Evolutionary conservation across 805 yeast species (phyloP).

Genomic region (Suhomyces vadensis): DNA sequence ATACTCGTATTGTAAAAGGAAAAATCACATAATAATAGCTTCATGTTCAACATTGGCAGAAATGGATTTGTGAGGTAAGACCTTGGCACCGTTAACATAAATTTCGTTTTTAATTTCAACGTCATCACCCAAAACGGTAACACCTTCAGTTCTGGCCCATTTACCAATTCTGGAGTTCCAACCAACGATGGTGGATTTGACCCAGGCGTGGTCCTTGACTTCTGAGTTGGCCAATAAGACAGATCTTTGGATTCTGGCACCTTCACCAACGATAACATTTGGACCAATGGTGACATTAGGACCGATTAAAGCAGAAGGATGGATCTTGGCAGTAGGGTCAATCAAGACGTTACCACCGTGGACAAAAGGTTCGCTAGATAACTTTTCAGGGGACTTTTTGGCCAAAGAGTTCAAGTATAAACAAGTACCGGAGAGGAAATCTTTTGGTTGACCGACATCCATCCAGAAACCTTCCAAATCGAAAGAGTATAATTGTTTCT

Average conservation of each 20-base stretch:
- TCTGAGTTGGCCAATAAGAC: slow-evolving; percentile 88
- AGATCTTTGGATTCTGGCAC: slow-evolving; percentile 96
- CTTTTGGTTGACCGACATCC: slow-evolving; percentile 99
- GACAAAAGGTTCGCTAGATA: slow-evolving; percentile 69
- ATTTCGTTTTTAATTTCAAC: slow-evolving; percentile 98
- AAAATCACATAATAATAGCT: slow-evolving; percentile 88
- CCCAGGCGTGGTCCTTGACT: slow-evolving; percentile 97
- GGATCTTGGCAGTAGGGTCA: slow-evolving; percentile 93
- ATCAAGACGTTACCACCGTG: slow-evolving; percentile 91
- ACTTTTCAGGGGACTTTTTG: slow-evolving; percentile 71
- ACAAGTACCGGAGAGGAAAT: slow-evolving; percentile 94
- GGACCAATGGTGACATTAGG: slow-evolving; percentile 98
- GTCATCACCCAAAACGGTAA: slow-evolving; percentile 97
- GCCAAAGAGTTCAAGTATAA: slow-evolving; percentile 84
- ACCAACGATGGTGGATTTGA: slow-evolving; percentile 96
- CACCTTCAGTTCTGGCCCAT: slow-evolving; percentile 99
- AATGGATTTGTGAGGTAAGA: slow-evolving; percentile 96
- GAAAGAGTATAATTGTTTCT: slow-evolving; percentile 85
- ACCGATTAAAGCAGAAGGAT: slow-evolving; percentile 92
- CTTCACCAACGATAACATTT: slow-evolving; percentile 92
- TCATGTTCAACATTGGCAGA: slow-evolving; percentile 96
- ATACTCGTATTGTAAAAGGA: no score
- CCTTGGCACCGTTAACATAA: slow-evolving; percentile 99
- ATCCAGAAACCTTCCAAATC: slow-evolving; percentile 99
- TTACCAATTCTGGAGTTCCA: slow-evolving; percentile 98